Evolutionary conservation across 345 rosid genomes (phyloP).

Genomic region (Salix suchowensis): DNA sequence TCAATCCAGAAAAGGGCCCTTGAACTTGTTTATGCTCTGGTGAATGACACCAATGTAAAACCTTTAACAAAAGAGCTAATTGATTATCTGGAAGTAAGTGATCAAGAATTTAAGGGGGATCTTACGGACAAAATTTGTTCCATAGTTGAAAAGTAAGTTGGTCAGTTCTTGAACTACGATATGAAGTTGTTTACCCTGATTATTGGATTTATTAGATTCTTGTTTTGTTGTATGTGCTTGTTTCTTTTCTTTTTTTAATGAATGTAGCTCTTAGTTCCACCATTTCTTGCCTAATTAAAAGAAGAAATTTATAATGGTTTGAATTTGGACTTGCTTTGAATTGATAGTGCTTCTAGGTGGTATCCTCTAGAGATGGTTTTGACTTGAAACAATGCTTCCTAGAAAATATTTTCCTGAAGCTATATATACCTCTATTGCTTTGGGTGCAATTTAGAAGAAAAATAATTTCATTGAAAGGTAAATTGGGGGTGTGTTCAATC

Average conservation of each 20-base stretch:
- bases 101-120: constrained; percentile 92
- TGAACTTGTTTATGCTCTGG: constrained; percentile 77
- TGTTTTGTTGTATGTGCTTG: neutral
- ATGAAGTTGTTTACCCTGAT: neutral
- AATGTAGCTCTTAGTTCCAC: neutral
- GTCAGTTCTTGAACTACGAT: constrained; percentile 8
- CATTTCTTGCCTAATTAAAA: neutral
- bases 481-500: neutral
- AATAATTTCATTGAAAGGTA: neutral
- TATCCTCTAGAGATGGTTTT: neutral
- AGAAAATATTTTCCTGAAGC: too few species aligned
- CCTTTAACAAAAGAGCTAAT: constrained; percentile 83
- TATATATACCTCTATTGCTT: neutral
- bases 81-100: constrained; percentile 95
- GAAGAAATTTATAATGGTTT: neutral
- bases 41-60: constrained; percentile 89
- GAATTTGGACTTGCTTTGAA: neutral
- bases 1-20: constrained; percentile 97
- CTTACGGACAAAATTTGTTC: constrained; percentile 98
- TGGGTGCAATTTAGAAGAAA: neutral
- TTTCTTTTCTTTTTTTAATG: neutral
- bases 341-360: neutral
- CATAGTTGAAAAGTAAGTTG: constrained; percentile 88
- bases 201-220: neutral
- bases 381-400: neutral